Evolutionary conservation across 1,284 basidiomycete species (phyloP), one percentile per base, ranked within the genome.

Genomic region (Wallemia mellicola): DNA sequence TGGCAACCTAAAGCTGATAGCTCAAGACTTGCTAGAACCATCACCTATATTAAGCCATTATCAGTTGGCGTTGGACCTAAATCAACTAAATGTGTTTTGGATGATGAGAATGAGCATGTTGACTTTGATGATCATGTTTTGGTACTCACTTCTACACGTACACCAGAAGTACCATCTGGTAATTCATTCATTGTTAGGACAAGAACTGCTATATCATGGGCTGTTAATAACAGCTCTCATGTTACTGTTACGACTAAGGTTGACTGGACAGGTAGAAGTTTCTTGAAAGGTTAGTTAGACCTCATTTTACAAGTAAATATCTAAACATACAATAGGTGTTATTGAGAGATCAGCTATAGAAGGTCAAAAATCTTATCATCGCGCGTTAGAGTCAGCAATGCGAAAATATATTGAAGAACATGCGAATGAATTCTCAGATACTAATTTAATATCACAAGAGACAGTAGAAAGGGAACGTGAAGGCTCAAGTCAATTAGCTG

Each of bases 21-120:
- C n/a, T 78, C 80, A 48, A 76, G 81, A 62, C 75, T 85, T 57
- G 74, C 79, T 22, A 79, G 92, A 17, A 82, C 84, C 62, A 86
- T 92, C 77, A 85, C 86, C 24, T 98, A 96, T 71, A 91, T 95
- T 71, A 96, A 94, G 69, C 91, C 91, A 0, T 74, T 99, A 48
- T 80, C 78, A 62, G 89, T 78, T 0, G 79, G 80, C 33, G 79
- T 99, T 28, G 92, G 92, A 0, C 92, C 92, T 0, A 92, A 82
- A 70, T 84, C 87, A 69, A 91, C 92, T 11, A 92, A 89, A 68
- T 98, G 94, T 71, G 80, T 92, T 69, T 80, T 96, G 61, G 76
- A 76, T 33, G 92, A 98, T 66, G 86, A 92, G 69, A 80, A 78
- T 60, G 72, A 81, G 32, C 76, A 83, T 67, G 78, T 79, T 65